Evolutionary conservation across 2,329 filamentous ascomycete genomes (phyloP).

Genomic region (Allantophomopsis cytisporea): DNA sequence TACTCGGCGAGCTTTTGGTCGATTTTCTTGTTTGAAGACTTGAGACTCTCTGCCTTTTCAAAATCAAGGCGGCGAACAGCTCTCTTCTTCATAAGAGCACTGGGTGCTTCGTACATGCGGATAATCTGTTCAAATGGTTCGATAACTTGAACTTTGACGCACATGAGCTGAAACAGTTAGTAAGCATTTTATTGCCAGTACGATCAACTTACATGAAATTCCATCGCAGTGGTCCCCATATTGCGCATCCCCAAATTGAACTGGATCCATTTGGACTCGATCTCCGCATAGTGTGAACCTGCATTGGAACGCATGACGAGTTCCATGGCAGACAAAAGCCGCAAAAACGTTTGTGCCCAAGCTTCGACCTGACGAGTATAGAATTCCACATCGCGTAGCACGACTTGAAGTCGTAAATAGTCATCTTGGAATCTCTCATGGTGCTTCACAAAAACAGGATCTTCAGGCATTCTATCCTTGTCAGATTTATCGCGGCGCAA

Average conservation of each 20-base stretch:
- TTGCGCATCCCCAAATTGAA: constrained; percentile 83
- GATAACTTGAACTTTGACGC: constrained; percentile 72
- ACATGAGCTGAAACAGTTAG: constrained; percentile 29
- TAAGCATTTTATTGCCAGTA: constrained; percentile 3
- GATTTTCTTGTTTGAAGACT: constrained; percentile 69
- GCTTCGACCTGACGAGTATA: constrained; percentile 72
- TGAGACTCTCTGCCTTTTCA: constrained; percentile 65
- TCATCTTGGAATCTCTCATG: constrained; percentile 85
- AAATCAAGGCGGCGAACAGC: constrained; percentile 87
- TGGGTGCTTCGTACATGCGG: constrained; percentile 69
- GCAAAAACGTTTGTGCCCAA: constrained; percentile 71
- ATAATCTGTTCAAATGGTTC: constrained; percentile 71
- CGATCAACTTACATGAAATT: constrained; percentile 58
- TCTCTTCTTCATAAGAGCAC: constrained; percentile 84
- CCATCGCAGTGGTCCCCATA: constrained; percentile 68
- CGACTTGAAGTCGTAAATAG: constrained; percentile 82
- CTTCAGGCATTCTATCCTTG: constrained; percentile 52
- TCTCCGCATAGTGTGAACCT: constrained; percentile 64
- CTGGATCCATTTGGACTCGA: constrained; percentile 88
- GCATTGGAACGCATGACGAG: constrained; percentile 67
- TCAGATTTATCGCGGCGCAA: constrained; percentile 50
- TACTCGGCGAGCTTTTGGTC: constrained; percentile 76
- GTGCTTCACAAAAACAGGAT: constrained; percentile 66
- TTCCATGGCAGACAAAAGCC: constrained; percentile 72
- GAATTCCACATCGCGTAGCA: constrained; percentile 76